Evolutionary conservation across 768 basidiomycete genomes (phyloP), one percentile per base, ranked within the genome.

Genomic region (Russula virescens): DNA sequence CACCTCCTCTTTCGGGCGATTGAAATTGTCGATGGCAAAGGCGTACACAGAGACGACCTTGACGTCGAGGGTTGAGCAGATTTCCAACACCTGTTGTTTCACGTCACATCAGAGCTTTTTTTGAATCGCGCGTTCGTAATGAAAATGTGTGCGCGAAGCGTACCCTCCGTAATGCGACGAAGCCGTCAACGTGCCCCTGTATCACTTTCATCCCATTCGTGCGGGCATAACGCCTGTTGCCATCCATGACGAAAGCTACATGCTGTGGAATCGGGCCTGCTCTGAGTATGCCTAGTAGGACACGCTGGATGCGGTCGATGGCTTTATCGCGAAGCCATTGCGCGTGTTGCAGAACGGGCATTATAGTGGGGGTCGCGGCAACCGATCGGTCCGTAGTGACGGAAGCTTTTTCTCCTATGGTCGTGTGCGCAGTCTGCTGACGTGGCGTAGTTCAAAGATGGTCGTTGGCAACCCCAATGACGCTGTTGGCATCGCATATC

Each of bases 21-120:
- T 91, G 77, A 98, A 98, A 75, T 98, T 99, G 69, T 98, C 96
- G 63, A 98, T 94, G 1, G 94, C 84, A 74, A 99, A 99, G n/a
- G 94, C 93, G 69, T 96, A 99, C n/a, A 88, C 91, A 2, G 92
- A 87, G 26, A 98, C 94, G 63, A 89, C 93, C 62, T 77, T 80
- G 52, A 99, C 80, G 14, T 84, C 77, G n/a, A 99, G 80, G 1
- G 81, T 78, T 23, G 96, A 76, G 69, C 95, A 95, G 31, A 94
- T 79, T 72, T 94, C 91, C 19, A 98, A 77, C 59, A 92, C 80
- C 95, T 98, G 34, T 21, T 16, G 19, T 8, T 40, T n/a, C 14
- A 40, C 13, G 11, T 40, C 11, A 40, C 38, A n/a, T 9, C 42
- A 43, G 42, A 18, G 16, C 2, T 3, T 43, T 19, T 8, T 3